Evolutionary conservation across 495 filamentous ascomycete genomes (phyloP).

Genomic region (Amniculicola lignicola): DNA sequence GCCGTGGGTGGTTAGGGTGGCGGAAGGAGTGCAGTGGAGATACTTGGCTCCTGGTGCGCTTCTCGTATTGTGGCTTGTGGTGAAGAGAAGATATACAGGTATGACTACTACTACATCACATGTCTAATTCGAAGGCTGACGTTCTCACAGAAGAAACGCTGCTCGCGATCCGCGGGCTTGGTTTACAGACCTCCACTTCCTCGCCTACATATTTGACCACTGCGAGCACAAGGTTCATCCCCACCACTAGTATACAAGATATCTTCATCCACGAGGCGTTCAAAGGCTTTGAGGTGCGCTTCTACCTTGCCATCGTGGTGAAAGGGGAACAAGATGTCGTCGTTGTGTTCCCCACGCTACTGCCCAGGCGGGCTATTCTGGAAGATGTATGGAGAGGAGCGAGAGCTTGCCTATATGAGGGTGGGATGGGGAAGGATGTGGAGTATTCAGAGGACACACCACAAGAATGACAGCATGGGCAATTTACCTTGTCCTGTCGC

Average conservation of each 20-base stretch:
- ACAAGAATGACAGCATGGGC: too few relatives aligned
- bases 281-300: slow-evolving; percentile 83
- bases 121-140: slow-evolving; percentile 1
- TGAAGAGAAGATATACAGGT: slow-evolving; percentile 35
- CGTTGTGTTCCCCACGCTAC: slow-evolving; percentile 84
- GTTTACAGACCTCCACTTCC: slow-evolving; percentile 80
- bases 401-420: slow-evolving; percentile 67
- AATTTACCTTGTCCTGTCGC: too few relatives aligned
- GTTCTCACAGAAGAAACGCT: slow-evolving; percentile 69
- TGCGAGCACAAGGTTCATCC: slow-evolving; percentile 82
- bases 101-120: slow-evolving; percentile 3
- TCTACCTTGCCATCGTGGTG: slow-evolving; percentile 86
- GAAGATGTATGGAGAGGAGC: slow-evolving; percentile 83
- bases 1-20: slow-evolving; percentile 3
- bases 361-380: slow-evolving; percentile 67
- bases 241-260: slow-evolving; percentile 85
- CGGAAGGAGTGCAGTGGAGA: slow-evolving; percentile 22
- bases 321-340: slow-evolving; percentile 84
- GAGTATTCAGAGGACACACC: not conserved
- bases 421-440: not conserved
- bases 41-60: slow-evolving; percentile 25
- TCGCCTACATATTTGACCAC: slow-evolving; percentile 61
- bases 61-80: slow-evolving; percentile 20
- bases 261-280: slow-evolving; percentile 96
- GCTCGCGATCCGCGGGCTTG: slow-evolving; percentile 81